Base-by-base conservation (phyloP, 2,329 filamentous ascomycete species). In the Microcyclosporella mali region DNA sequence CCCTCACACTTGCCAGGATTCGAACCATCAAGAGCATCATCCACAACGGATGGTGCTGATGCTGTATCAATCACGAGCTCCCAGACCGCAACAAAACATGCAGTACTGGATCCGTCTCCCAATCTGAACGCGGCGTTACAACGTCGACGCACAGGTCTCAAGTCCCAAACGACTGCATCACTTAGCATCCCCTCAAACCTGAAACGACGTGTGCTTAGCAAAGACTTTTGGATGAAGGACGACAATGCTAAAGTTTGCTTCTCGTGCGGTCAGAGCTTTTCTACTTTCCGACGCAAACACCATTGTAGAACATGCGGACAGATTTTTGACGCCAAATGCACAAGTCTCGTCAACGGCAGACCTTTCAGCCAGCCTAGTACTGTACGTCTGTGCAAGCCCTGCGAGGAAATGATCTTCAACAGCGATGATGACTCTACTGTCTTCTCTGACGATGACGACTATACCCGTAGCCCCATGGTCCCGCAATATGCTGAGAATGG, bases 201-300 rank as follows among this genome's bases (percentile, higher is more conserved):
- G 72, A 81, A 84, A 49, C 85, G 87, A 57, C 88, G 90, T 59
- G 82, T 98, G 6, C 70, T 97, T 34, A 94, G 86, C 62, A 92
- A 89, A 59, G 89, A 97, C 55, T 97, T 95, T 56, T 60, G 58
- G 92, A 98, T 98, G 92, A 86, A 88, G 46, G 92, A 98, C 61
- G 92, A 97, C 60, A 95, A 94, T 50, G 94, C 90, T 46, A 97
- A 94, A 62, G 90, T 95, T 57, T 98, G 92, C 60, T 98, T 95
- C 62, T 79, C 87, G 33, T 98, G 92, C 58, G 87, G 87, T 33
- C 84, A 87, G 45, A 78, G 85, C 2, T 98, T 98, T 60, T 88
- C 88, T 0, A 92, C 90, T 1, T 97, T 97, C 61, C 79, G 92
- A 46, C 81, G 92, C 52, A 98, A 98, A 61, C 92, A 98, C 63